Conservation (phyloP, 1,139 yeast species). For the Blastobotrys arbuscula region DNA sequence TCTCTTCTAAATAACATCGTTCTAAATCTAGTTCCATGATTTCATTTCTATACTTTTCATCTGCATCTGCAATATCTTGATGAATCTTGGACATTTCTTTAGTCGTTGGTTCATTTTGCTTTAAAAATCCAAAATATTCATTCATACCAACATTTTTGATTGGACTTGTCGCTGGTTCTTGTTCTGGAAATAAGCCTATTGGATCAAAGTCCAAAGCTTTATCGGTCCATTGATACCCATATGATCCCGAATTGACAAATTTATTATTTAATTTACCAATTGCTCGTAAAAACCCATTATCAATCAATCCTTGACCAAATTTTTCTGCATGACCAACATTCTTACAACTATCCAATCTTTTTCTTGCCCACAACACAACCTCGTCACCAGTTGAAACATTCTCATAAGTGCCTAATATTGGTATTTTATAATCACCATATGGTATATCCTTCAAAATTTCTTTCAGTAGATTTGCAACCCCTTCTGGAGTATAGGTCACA, state of each 20-base stretch:
- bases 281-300: conserved; percentile 54
- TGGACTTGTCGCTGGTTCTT: conserved; percentile 2
- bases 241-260: conserved; percentile 65
- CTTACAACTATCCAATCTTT: conserved; percentile 32
- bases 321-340: conserved; percentile 59
- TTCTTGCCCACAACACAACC: conserved; percentile 52
- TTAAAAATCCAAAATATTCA: conserved; percentile 15
- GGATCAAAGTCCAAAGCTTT: conserved; percentile 33
- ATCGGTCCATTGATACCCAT: conserved; percentile 72
- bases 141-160: conserved; percentile 1
- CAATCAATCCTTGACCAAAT: conserved; percentile 68
- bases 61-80: conserved; percentile 38
- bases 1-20: conserved; percentile 66
- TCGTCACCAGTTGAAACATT: conserved; percentile 57
- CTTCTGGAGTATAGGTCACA: conserved; percentile 16
- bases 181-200: conserved; percentile 10
- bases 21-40: conserved; percentile 55
- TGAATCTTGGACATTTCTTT: conserved; percentile 19
- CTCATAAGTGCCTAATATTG: conserved; percentile 55
- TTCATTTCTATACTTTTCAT: conserved; percentile 48
- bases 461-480: conserved; percentile 34
- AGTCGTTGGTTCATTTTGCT: conserved; percentile 7
- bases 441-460: conserved; percentile 41
- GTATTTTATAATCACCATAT: conserved; percentile 41
- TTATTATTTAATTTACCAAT: conserved; percentile 48